Percentiles rank a stretch among this genome's conserved stretches.
These are phyloP conservation scores for Sphaerulina vaccinii DNA, from an alignment of 2,329 filamentous ascomycete genomes.

Conservation along the genomic window DNA sequence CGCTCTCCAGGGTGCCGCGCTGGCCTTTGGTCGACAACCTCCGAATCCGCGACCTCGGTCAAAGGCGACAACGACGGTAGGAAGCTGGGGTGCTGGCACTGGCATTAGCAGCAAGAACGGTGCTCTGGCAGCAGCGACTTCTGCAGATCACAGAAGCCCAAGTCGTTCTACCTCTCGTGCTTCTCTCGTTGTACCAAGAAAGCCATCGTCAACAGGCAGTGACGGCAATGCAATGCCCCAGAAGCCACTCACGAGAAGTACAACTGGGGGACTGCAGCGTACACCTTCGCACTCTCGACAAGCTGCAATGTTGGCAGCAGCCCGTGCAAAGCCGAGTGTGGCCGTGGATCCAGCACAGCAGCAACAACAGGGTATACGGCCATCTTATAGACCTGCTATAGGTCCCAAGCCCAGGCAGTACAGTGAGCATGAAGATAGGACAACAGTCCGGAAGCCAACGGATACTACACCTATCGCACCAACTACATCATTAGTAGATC, in stretches of 20 bases:
- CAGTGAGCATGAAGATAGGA: conserved; percentile 21
- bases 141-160: conserved; percentile 29
- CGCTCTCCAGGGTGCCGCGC: conserved; percentile 50
- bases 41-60: conserved; percentile 18
- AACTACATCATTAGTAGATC: conserved; percentile 63
- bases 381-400: conserved; percentile 24
- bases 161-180: conserved; percentile 16
- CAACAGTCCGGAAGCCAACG: conserved; percentile 23
- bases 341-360: conserved; percentile 3
- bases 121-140: conserved; percentile 40
- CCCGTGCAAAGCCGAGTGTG: conserved; percentile 22
- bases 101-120: conserved; percentile 18
- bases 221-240: background rate
- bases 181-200: conserved; percentile 20
- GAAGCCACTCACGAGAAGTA: background rate
- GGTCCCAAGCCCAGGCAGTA: conserved; percentile 34
- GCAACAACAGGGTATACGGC: background rate
- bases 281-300: conserved; percentile 29
- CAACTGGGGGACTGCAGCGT: background rate
- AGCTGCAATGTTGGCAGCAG: conserved; percentile 32
- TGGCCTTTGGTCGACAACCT: conserved; percentile 49
- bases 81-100: no score
- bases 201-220: background rate
- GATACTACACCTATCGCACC: conserved; percentile 43
- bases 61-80: conserved; percentile 3